Evolutionary conservation across 805 yeast species (phyloP).

Genomic region (Pichia cabralensis): DNA sequence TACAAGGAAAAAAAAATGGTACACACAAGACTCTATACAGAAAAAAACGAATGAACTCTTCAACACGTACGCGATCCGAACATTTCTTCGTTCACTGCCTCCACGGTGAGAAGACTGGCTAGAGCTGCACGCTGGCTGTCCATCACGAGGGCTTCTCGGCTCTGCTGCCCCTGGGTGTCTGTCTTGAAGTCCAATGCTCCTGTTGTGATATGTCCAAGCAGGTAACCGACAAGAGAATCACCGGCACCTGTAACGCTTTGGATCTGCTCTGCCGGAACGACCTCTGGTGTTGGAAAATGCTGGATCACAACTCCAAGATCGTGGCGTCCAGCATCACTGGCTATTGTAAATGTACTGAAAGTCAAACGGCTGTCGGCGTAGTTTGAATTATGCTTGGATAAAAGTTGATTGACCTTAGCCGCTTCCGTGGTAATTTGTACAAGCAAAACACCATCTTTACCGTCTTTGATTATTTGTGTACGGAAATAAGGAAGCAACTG

Average conservation of each 20-base stretch:
- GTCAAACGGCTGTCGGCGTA: too few species aligned
- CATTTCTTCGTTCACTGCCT: too few species aligned
- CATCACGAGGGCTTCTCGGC: too few species aligned
- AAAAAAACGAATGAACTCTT: too few species aligned
- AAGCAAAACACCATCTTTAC: slow-evolving; percentile 49
- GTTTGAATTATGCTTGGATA: background rate
- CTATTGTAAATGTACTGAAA: too few species aligned
- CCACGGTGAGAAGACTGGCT: too few species aligned
- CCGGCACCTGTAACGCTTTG: slow-evolving; percentile 87
- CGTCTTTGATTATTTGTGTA: slow-evolving; percentile 55
- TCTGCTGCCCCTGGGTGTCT: too few species aligned
- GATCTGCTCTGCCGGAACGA: slow-evolving; percentile 22
- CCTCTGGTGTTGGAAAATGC: slow-evolving; percentile 35
- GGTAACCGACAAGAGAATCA: slow-evolving; percentile 63
- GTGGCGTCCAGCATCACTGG: slow-evolving; percentile 17
- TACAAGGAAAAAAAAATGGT: too few species aligned
- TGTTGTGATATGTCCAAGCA: slow-evolving; percentile 34
- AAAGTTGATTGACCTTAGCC: too few species aligned
- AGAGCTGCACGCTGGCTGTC: too few species aligned
- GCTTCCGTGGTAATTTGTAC: slow-evolving; percentile 28
- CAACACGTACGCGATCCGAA: too few species aligned
- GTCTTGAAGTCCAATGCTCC: slow-evolving; percentile 6
- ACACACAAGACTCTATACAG: too few species aligned
- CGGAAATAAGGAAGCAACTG: slow-evolving; percentile 70
- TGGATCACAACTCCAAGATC: slow-evolving; percentile 49